These are phyloP conservation scores for Umbelopsis ramanniana DNA, from an alignment of 192 early-diverging fungal genomes.

Conservation along the genomic window DNA sequence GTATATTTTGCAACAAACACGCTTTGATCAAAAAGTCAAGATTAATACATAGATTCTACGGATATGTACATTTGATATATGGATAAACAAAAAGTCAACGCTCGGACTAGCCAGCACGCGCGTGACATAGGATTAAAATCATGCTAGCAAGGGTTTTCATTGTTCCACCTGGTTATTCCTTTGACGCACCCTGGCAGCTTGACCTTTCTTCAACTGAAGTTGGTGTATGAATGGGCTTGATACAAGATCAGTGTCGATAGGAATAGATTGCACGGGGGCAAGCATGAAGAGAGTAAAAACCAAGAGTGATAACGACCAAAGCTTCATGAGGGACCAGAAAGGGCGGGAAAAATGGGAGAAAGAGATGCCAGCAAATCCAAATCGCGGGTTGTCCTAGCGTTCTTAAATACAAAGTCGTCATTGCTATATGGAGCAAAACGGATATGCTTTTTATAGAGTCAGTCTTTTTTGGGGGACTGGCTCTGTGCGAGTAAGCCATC, in stretches of 20 bases:
- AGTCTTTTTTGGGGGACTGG: too few species aligned
- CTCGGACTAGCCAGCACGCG: too few species aligned
- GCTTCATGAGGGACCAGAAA: neutral
- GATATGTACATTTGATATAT: too few species aligned
- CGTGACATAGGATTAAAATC: neutral
- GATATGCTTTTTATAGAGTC: too few species aligned
- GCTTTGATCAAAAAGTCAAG: too few species aligned
- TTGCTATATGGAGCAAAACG: too few species aligned
- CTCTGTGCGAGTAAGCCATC: too few species aligned
- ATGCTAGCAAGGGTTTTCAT: neutral
- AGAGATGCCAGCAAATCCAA: neutral
- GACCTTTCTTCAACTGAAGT: constrained; percentile 1
- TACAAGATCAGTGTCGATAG: constrained; percentile 13
- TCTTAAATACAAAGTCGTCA: too few species aligned
- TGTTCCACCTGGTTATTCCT: neutral
- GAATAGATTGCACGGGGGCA: neutral
- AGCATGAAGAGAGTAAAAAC: neutral
- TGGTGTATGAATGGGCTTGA: constrained; percentile 10
- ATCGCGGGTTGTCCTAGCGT: too few species aligned
- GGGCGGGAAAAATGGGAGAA: neutral
- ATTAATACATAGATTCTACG: too few species aligned
- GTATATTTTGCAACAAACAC: too few species aligned
- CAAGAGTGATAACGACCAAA: neutral
- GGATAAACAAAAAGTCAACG: too few species aligned
- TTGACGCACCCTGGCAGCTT: neutral